Conservation (phyloP, 306 rosid genomes). For the Pachyrhizus erosus region DNA sequence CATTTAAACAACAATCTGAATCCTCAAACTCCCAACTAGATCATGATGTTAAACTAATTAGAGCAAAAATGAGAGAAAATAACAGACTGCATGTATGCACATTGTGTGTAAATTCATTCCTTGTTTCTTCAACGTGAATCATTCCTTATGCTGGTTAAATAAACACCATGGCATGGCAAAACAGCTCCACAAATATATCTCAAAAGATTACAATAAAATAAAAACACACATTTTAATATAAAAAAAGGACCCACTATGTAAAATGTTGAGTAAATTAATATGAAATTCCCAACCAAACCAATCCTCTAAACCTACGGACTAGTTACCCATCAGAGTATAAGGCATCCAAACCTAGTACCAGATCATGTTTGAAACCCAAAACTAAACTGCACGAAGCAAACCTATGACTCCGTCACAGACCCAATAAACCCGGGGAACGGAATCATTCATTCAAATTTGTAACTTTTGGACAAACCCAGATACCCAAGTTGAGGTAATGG, state of each 20-base stretch:
- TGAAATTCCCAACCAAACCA: background rate
- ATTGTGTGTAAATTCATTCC: background rate
- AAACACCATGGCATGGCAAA: slow-evolving; percentile 13
- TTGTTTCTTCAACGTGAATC: background rate
- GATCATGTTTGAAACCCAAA: background rate
- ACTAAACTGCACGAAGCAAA: background rate
- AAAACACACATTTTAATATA: background rate
- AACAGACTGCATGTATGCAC: background rate
- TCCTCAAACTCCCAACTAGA: background rate
- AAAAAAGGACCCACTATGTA: background rate
- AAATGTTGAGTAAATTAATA: background rate
- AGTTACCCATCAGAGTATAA: background rate
- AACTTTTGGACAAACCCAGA: slow-evolving; percentile 12
- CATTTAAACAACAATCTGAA: background rate
- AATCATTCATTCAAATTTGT: background rate
- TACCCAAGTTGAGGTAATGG: background rate
- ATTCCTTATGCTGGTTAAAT: background rate
- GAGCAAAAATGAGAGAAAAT: background rate
- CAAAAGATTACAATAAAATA: background rate
- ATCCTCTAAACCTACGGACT: background rate
- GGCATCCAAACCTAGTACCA: background rate
- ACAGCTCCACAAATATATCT: background rate
- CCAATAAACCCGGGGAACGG: background rate
- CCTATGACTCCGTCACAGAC: background rate
- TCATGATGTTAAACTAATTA: background rate